These are phyloP conservation scores for Xanthoconium stramineum DNA, from an alignment of 768 basidiomycete species.

Conservation along the genomic window DNA sequence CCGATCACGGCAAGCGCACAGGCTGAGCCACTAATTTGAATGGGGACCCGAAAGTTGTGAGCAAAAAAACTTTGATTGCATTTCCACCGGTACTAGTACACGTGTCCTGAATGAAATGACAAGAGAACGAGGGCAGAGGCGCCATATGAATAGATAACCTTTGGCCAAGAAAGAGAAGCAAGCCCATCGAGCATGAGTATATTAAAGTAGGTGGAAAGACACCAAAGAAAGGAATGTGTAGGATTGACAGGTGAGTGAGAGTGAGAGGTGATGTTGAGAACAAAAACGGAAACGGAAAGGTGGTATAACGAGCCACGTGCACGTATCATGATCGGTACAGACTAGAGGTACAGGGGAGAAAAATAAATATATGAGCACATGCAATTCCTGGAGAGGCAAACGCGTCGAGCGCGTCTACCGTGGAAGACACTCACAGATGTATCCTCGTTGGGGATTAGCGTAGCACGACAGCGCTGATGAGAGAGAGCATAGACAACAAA, in stretches of 20 bases:
- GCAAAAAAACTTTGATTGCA: not conserved
- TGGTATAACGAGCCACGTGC: slow-evolving; percentile 7
- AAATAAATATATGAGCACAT: slow-evolving; percentile 14
- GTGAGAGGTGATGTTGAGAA: not conserved
- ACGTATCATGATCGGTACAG: not conserved
- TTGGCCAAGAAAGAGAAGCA: not conserved
- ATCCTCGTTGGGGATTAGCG: not conserved
- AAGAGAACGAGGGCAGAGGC: no score
- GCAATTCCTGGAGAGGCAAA: slow-evolving; percentile 1
- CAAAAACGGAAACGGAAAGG: not conserved
- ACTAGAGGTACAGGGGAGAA: slow-evolving; percentile 16
- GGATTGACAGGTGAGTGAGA: not conserved
- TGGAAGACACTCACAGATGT: slow-evolving; percentile 18
- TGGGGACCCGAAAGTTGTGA: no score
- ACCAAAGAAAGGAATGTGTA: not conserved
- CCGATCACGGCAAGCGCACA: no score
- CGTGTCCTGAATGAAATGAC: not conserved
- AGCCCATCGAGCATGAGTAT: not conserved
- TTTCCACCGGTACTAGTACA: not conserved
- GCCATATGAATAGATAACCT: not conserved
- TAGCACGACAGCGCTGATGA: not conserved
- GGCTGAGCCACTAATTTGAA: no score
- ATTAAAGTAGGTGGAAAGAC: not conserved
- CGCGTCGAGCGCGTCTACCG: not conserved
- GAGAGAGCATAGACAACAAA: not conserved